Conservation (phyloP, 495 filamentous ascomycete species). For the Aspergillus olivimuriae region DNA sequence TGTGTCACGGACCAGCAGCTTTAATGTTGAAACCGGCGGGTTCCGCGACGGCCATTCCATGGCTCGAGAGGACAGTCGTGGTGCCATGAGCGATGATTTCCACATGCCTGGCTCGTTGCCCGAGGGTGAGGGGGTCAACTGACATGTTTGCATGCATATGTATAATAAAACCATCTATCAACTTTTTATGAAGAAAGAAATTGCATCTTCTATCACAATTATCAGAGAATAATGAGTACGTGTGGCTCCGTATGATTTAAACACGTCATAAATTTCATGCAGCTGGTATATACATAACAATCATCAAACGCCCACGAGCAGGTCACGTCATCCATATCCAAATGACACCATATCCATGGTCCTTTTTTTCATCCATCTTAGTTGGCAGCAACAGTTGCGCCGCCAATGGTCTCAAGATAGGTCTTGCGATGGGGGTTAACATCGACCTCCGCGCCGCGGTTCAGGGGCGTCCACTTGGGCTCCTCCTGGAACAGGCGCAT, state of each 20-base stretch:
- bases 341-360: not conserved
- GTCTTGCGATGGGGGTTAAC: conserved; percentile 68
- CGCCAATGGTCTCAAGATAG: conserved; percentile 51
- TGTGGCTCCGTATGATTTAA: too few relatives aligned
- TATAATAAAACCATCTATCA: not conserved
- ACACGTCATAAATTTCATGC: conserved; percentile 12
- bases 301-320: not conserved
- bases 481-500: conserved; percentile 98
- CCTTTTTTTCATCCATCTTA: conserved; percentile 3
- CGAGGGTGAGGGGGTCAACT: not conserved
- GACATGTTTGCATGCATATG: not conserved
- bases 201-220: not conserved
- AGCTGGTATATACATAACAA: conserved; percentile 12
- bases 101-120: conserved; percentile 23
- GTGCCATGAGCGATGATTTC: conserved; percentile 26
- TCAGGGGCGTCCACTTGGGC: conserved; percentile 96
- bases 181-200: too few relatives aligned
- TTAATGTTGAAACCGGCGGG: conserved; percentile 32
- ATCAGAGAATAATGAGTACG: not conserved
- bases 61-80: conserved; percentile 27
- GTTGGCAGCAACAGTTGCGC: conserved; percentile 23
- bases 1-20: conserved; percentile 33
- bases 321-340: not conserved
- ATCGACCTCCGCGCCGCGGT: conserved; percentile 73
- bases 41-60: conserved; percentile 33